Conservation (phyloP, 192 early-diverging fungal species). For the Linnemannia exigua region DNA sequence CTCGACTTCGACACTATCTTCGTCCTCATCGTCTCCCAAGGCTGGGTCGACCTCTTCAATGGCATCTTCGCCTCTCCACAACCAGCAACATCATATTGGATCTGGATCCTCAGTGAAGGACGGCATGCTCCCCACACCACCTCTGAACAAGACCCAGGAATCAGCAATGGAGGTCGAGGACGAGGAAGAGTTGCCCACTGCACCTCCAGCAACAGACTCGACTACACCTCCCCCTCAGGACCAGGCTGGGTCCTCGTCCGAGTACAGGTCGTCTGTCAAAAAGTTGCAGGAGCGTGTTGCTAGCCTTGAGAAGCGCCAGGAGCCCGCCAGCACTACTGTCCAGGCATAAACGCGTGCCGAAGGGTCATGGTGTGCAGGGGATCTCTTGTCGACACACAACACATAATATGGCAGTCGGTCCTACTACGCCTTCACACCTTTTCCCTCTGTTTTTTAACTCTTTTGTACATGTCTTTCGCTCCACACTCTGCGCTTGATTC, state of each 20-base stretch:
- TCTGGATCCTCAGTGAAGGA: slow-evolving; percentile 28
- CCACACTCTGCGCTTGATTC: neutral
- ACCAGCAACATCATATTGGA: neutral
- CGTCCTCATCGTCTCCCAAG: slow-evolving; percentile 14
- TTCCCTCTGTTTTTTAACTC: neutral
- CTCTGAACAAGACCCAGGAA: slow-evolving; percentile 48
- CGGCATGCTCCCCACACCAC: slow-evolving; percentile 49
- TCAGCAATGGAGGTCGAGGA: slow-evolving; percentile 51
- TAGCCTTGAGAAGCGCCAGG: slow-evolving; percentile 42
- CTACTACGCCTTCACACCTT: neutral
- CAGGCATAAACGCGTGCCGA: slow-evolving; percentile 2
- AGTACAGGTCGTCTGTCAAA: slow-evolving; percentile 44
- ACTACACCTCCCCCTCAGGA: slow-evolving; percentile 15
- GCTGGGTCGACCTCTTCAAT: neutral
- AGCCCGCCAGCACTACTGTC: neutral
- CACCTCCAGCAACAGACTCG: slow-evolving; percentile 6
- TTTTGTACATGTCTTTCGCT: slow-evolving; percentile 1
- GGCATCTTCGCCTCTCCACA: neutral
- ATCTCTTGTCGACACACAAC: neutral
- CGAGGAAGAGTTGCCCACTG: slow-evolving; percentile 25
- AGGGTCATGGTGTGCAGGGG: neutral
- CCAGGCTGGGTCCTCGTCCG: slow-evolving; percentile 4
- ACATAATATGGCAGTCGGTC: slow-evolving; percentile 3
- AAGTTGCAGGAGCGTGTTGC: slow-evolving; percentile 51
- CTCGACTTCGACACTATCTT: slow-evolving; percentile 12